Base-by-base conservation (phyloP, 768 basidiomycete species). In the Serendipita vermifera region DNA sequence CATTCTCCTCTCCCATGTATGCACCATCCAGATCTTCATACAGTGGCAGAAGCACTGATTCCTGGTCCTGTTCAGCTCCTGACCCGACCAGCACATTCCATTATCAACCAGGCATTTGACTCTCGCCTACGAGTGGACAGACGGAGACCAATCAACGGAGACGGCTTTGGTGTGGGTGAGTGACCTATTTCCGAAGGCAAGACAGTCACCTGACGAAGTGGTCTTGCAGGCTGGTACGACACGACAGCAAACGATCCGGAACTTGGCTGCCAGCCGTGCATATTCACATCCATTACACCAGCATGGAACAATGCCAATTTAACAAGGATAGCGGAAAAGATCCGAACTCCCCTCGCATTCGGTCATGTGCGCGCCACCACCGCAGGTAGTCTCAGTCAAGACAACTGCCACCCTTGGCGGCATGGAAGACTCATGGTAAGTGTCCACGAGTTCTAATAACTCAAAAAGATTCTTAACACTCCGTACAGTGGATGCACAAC, bases 291-390 rank as follows among this genome's bases (percentile, higher is more conserved):
- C 26, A 82, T 94, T 17, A 91, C 92, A 9, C 93, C 93, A 86
- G 96, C 92, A 5, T 98, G 96, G 94, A 93, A 92, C 64, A 96
- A 97, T 64, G 79, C 83, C 24, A 98, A 99, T 66, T 76, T 99
- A 39, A 79, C 78, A n/a, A 80, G 96, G 14, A 70, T 99, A 29
- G 94, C 96, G 0, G 93, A 97, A 70, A 98, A 98, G 73, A 93
- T 94, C 70, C 88, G 92, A 67, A 92, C 88, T 1, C 89, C 91
- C 1, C 75, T 99, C 35, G 90, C 98, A 55, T 99, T 98, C 68
- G 90, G 80, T 2, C 92, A 97, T 71, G 93, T 97, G 57, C 81
- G 93, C 54, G 93, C 93, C 4, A 89, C 90, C 0, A 98, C 94
- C 1, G 85, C 87, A 0, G 92, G 91, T 5, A 85, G 89, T 0